These are phyloP conservation scores for Globisporangium radiosum DNA, from an alignment of 352 stramenopile genomes.

Conservation along the genomic window DNA sequence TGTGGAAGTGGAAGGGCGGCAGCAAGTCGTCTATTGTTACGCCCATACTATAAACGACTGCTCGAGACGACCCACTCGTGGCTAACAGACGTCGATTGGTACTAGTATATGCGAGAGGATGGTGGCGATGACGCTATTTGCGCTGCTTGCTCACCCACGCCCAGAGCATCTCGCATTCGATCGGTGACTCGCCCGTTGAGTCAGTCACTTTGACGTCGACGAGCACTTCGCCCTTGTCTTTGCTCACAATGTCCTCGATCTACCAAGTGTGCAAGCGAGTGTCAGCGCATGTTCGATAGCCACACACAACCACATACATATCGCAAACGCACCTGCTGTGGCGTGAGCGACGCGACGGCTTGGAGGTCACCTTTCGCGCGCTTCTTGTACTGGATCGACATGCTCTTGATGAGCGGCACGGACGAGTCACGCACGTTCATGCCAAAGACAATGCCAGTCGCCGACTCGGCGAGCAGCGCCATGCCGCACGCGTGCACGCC, in stretches of 20 bases:
- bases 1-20: not conserved
- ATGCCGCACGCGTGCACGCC: slow-evolving; percentile 84
- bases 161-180: slow-evolving; percentile 83
- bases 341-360: slow-evolving; percentile 61
- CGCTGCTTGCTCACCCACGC: slow-evolving; percentile 73
- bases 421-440: slow-evolving; percentile 84
- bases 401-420: slow-evolving; percentile 79
- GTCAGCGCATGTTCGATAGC: not conserved
- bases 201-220: slow-evolving; percentile 76
- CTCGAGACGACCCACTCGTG: not conserved
- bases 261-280: slow-evolving; percentile 3
- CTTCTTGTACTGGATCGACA: slow-evolving; percentile 76
- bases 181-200: slow-evolving; percentile 56
- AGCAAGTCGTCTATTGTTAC: not conserved
- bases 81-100: too few relatives aligned
- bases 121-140: slow-evolving; percentile 5
- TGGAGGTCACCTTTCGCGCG: slow-evolving; percentile 61
- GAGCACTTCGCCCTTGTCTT: slow-evolving; percentile 68
- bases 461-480: slow-evolving; percentile 75
- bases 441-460: slow-evolving; percentile 78
- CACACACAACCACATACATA: not conserved
- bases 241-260: slow-evolving; percentile 47
- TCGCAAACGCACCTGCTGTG: slow-evolving; percentile 36
- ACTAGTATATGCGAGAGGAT: not conserved
- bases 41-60: not conserved